Conservation (phyloP, 768 basidiomycete genomes). For the Podaxis sp. region DNA sequence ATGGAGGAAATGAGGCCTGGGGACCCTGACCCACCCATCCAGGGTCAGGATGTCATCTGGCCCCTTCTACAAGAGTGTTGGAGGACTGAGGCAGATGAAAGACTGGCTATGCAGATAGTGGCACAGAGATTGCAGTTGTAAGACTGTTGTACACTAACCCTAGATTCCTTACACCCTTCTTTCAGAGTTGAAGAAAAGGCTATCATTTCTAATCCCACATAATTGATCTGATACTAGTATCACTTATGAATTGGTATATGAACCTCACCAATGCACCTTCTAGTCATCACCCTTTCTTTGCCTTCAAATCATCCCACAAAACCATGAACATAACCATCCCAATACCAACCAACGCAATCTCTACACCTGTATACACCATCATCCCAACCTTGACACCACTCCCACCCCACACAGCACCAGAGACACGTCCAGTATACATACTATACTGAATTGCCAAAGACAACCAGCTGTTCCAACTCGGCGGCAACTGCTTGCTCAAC, state of each 20-base stretch:
- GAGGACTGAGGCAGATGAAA: no score
- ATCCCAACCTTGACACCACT: conserved; percentile 58
- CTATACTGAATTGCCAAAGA: conserved; percentile 65
- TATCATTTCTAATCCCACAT: not conserved
- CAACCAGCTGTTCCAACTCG: conserved; percentile 50
- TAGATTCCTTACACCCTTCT: no score
- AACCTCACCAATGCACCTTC: not conserved
- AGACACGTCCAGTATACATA: conserved; percentile 58
- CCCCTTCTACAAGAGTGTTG: no score
- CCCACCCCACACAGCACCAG: conserved; percentile 66
- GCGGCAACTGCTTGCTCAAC: conserved; percentile 64
- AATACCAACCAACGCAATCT: conserved; percentile 55
- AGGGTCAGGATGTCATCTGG: no score
- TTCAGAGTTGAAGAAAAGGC: no score
- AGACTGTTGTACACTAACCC: no score
- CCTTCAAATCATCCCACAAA: conserved; percentile 60
- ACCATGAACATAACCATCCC: conserved; percentile 48
- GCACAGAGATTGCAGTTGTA: no score
- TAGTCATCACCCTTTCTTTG: conserved; percentile 45
- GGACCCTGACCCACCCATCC: no score
- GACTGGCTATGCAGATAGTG: no score
- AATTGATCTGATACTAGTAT: not conserved
- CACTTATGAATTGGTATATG: not conserved
- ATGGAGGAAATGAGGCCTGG: no score
- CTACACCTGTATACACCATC: conserved; percentile 51